phyloP scores from a whole-genome alignment of 2,329 filamentous ascomycete genomes.

The Verruconis gallopava region DNA sequence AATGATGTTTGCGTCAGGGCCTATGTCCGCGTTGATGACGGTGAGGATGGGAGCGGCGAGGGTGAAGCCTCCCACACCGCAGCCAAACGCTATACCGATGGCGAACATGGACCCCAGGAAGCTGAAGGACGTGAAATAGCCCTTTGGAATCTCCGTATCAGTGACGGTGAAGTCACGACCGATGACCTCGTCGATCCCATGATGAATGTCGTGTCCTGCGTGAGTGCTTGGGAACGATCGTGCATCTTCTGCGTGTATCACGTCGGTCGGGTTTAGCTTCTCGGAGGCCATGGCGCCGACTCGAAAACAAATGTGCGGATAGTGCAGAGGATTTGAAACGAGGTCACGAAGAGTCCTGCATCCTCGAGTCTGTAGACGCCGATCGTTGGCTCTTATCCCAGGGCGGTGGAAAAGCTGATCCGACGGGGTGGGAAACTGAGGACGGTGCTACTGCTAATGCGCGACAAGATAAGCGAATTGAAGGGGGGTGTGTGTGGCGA shows the following conservation, averaged over 20 bases:
- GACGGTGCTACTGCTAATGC: too few relatives aligned
- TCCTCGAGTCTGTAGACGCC: too few relatives aligned
- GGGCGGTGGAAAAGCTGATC: too few relatives aligned
- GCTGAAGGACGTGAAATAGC: slow-evolving; percentile 13
- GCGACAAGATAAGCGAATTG: too few relatives aligned
- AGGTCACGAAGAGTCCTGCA: too few relatives aligned
- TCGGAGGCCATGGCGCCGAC: too few relatives aligned
- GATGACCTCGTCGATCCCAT: slow-evolving; percentile 10
- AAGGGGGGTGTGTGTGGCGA: too few relatives aligned
- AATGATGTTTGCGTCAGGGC: slow-evolving; percentile 14
- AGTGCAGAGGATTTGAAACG: too few relatives aligned
- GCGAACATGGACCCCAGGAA: slow-evolving; percentile 16
- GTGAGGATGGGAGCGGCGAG: slow-evolving; percentile 14
- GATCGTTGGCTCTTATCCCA: too few relatives aligned
- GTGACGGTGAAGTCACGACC: slow-evolving; percentile 15
- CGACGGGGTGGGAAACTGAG: too few relatives aligned
- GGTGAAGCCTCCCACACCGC: slow-evolving; percentile 15
- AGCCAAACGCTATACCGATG: slow-evolving; percentile 13
- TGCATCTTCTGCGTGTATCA: background rate
- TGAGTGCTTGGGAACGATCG: background rate
- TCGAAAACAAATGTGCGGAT: too few relatives aligned
- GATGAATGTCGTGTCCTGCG: background rate
- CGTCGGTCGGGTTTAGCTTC: background rate
- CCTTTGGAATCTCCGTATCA: slow-evolving; percentile 12
- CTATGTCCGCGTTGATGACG: slow-evolving; percentile 16